Evolutionary conservation across 2,329 filamentous ascomycete species (phyloP).

Genomic region (Diaporthe sp.): DNA sequence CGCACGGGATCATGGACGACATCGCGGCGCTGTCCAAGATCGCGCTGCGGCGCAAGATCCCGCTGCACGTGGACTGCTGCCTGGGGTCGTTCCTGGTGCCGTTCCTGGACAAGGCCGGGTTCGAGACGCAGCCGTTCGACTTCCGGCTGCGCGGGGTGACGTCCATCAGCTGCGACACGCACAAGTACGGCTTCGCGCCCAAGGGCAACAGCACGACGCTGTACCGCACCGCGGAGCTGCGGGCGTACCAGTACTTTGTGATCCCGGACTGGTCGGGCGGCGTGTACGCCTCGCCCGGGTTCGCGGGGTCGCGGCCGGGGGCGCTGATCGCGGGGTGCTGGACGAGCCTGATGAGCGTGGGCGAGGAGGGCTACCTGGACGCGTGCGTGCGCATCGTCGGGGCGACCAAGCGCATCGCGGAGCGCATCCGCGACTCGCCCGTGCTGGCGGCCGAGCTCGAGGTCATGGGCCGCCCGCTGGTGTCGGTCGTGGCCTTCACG

Average conservation of each 20-base stretch:
- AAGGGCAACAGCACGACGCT: slow-evolving; percentile 96
- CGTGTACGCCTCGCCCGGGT: slow-evolving; percentile 92
- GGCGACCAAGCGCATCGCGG: slow-evolving; percentile 84
- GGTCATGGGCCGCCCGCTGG: slow-evolving; percentile 86
- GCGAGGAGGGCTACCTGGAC: slow-evolving; percentile 88
- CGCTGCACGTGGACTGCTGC: slow-evolving; percentile 97
- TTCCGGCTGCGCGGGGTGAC: slow-evolving; percentile 96
- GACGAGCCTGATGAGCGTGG: slow-evolving; percentile 90
- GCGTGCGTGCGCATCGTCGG: slow-evolving; percentile 91
- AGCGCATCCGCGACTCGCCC: slow-evolving; percentile 78
- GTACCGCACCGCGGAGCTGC: slow-evolving; percentile 84
- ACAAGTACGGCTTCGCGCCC: slow-evolving; percentile 98
- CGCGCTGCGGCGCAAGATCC: slow-evolving; percentile 82
- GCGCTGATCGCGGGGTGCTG: slow-evolving; percentile 97
- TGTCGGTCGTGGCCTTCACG: slow-evolving; percentile 90
- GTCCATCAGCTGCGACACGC: slow-evolving; percentile 95
- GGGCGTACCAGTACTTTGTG: slow-evolving; percentile 96
- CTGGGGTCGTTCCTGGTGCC: slow-evolving; percentile 95
- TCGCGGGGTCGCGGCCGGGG: slow-evolving; percentile 92
- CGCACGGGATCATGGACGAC: slow-evolving; percentile 97
- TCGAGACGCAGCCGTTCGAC: slow-evolving; percentile 89
- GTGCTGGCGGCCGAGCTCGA: slow-evolving; percentile 79
- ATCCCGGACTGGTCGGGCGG: slow-evolving; percentile 95
- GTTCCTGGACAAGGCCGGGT: slow-evolving; percentile 92
- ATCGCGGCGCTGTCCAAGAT: slow-evolving; percentile 88